Conservation (phyloP, 192 early-diverging fungal species). For the Cetraspora pellucida region DNA sequence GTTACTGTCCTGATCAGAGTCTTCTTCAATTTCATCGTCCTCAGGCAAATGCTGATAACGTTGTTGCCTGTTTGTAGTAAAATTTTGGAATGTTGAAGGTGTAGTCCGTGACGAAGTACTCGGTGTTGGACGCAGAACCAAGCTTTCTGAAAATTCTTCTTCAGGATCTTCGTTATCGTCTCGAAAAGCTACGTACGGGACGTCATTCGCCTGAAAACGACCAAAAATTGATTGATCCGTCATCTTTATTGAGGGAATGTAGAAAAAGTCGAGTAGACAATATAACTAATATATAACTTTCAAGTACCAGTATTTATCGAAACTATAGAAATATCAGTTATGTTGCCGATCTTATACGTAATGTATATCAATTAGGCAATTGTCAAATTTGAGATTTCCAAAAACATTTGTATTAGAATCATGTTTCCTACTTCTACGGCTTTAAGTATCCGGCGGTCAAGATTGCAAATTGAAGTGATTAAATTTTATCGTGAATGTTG, state of each 20-base stretch:
- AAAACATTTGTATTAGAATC: no score
- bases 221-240: slow-evolving; percentile 2
- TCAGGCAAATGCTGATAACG: slow-evolving; percentile 17
- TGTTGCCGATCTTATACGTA: no score
- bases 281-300: background rate
- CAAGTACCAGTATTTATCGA: no score
- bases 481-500: slow-evolving; percentile 67
- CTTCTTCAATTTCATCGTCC: background rate
- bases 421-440: no score
- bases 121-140: background rate
- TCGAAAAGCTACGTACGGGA: slow-evolving; percentile 20
- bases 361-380: no score
- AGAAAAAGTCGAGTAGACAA: background rate
- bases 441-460: slow-evolving; percentile 44
- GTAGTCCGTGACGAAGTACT: background rate
- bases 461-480: slow-evolving; percentile 62
- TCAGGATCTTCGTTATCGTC: slow-evolving; percentile 24
- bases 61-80: slow-evolving; percentile 6
- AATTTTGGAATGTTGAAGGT: slow-evolving; percentile 16
- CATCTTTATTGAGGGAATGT: background rate
- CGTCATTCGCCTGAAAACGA: slow-evolving; percentile 17
- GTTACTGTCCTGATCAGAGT: slow-evolving; percentile 27
- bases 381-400: no score
- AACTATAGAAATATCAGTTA: no score
- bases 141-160: slow-evolving; percentile 21